Evolutionary conservation across 805 yeast species (phyloP), one percentile per base, ranked within the genome.

Genomic region (Candida berthetii): DNA sequence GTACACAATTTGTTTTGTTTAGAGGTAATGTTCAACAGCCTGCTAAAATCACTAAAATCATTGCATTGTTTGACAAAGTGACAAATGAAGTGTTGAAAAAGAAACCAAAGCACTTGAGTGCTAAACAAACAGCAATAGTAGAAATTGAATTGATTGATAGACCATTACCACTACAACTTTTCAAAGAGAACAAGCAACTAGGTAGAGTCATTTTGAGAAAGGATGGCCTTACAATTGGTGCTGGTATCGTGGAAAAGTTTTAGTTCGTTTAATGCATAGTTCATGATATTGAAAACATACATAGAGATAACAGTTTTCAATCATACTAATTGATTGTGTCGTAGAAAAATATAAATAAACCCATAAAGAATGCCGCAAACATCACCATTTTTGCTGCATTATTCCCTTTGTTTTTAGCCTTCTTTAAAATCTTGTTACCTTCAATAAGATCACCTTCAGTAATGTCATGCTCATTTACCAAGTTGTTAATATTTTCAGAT

Each of bases 201-300:
- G 93, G 96, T 75, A 89, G 98, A 83, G 78, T 91, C 75, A 91
- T 90, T 64, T 95, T 90, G 78, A 90, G 98, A 85, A 96, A 90
- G 74, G 90, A 90, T 95, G 88, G 97, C 77, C 95, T 85, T 74
- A 90, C 98, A 57, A 96, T 91, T 63, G 97, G 96, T 68, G 97
- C 91, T 69, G 97, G 97, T 86, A 96, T 90, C 68, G 85, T 91
- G 85, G 91, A 91, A 83, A 43, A 39, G 11, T n/a, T 37, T 22
- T 37, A n/a, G n/a, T n/a, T n/a, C n/a, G 8, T 22, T 14, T 29
- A 29, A 29, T 29, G 31, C 19, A 17, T 18, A 5, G n/a, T 3
- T 22, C 24, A 18, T 33, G 5, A 17, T 19, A 17, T 17, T 3
- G 4, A 18, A 7, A 7, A 17, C n/a, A 33, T 18, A 33, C 25